Percentiles rank a stretch among this genome's conserved stretches.
Evolutionary conservation across 1,284 basidiomycete genomes (phyloP).

Genomic region (Agroathelia rolfsii): DNA sequence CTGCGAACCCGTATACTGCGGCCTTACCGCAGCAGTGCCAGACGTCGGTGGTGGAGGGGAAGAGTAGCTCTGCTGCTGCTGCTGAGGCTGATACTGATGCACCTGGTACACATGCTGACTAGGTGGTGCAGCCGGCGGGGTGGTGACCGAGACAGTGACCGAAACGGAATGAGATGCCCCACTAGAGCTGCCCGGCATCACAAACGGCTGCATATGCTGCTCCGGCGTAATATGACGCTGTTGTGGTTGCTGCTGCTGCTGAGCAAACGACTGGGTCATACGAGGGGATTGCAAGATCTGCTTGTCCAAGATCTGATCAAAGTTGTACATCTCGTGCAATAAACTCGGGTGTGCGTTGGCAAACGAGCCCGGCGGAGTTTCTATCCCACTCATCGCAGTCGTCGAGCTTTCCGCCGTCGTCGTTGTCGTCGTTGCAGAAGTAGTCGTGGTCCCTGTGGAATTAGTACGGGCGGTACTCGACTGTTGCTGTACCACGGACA

Average conservation of each 20-base stretch:
- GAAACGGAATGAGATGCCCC: no score
- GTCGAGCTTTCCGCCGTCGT: slow-evolving; percentile 9
- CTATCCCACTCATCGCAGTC: slow-evolving; percentile 17
- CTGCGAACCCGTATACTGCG: no score
- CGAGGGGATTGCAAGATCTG: background rate
- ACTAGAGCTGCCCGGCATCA: no score
- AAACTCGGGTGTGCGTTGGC: no score
- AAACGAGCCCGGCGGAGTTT: background rate
- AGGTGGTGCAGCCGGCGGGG: background rate
- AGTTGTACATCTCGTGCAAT: background rate
- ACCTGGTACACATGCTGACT: slow-evolving; percentile 7
- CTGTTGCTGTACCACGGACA: slow-evolving; percentile 31
- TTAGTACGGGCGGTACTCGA: slow-evolving; percentile 13
- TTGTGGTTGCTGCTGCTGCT: slow-evolving; percentile 6
- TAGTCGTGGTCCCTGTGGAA: slow-evolving; percentile 8
- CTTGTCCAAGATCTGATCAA: background rate
- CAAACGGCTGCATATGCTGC: no score
- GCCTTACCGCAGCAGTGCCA: no score
- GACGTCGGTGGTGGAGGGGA: no score
- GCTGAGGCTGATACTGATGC: slow-evolving; percentile 18
- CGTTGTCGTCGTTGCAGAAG: slow-evolving; percentile 7
- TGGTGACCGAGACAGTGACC: no score
- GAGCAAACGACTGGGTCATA: slow-evolving; percentile 1
- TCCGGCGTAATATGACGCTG: background rate
- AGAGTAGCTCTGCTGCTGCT: slow-evolving; percentile 10